phyloP scores from a whole-genome alignment of 2,329 filamentous ascomycete genomes.

The Pseudovirgaria hyperparasitica region DNA sequence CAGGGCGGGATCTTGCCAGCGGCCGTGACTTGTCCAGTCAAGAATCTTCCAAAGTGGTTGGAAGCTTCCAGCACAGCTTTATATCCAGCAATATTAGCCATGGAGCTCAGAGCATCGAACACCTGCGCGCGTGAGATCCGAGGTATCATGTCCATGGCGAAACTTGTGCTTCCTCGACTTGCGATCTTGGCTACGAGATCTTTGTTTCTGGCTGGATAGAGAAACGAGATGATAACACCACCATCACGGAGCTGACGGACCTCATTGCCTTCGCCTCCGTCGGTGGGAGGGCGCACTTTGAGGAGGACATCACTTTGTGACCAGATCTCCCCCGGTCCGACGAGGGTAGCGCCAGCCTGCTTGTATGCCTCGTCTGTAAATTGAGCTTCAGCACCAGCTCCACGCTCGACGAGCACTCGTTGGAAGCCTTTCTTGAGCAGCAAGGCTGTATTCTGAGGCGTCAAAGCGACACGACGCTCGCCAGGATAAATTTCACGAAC shows the following conservation, averaged over 20 bases:
- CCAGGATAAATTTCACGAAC: conserved; percentile 66
- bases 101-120: conserved; percentile 79
- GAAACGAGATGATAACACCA: conserved; percentile 67
- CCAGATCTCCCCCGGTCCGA: conserved; percentile 60
- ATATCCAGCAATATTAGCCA: conserved; percentile 92
- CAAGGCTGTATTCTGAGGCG: conserved; percentile 69
- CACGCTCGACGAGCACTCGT: conserved; percentile 64
- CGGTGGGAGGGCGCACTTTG: conserved; percentile 66
- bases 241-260: conserved; percentile 54
- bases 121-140: conserved; percentile 80
- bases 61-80: conserved; percentile 84
- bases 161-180: conserved; percentile 56
- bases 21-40: conserved; percentile 82
- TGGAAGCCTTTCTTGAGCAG: conserved; percentile 77
- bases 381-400: conserved; percentile 65
- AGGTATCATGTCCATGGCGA: conserved; percentile 90
- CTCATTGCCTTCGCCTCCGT: conserved; percentile 47
- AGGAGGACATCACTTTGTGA: conserved; percentile 64
- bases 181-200: conserved; percentile 62
- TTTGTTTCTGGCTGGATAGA: conserved; percentile 74
- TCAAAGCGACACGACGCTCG: conserved; percentile 74
- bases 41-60: conserved; percentile 76
- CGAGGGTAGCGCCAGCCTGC: conserved; percentile 64
- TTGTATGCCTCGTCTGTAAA: conserved; percentile 68
- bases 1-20: conserved; percentile 83